phyloP scores from a whole-genome alignment of 805 yeast species.

The Schizosaccharomyces octosporus region DNA sequence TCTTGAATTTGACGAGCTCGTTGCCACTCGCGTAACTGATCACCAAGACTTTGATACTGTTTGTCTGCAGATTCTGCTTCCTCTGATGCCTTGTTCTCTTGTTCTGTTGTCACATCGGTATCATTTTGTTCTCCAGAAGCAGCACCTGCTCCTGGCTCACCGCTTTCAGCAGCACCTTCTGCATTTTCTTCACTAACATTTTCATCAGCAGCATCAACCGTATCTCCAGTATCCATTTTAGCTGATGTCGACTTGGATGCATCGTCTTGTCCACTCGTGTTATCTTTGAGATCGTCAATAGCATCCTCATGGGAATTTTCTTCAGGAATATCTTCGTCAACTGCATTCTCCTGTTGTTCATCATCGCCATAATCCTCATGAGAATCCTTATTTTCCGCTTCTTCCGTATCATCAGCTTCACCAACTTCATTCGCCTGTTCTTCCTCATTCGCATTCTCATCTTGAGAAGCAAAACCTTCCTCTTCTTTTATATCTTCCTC shows the following conservation, averaged over 20 bases:
- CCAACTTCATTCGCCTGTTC: constrained; percentile 13
- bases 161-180: constrained; percentile 1
- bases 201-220: neutral
- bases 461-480: constrained; percentile 9
- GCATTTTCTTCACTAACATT: constrained; percentile 3
- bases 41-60: neutral
- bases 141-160: neutral
- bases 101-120: neutral
- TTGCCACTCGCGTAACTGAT: neutral
- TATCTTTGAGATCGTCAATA: constrained; percentile 30
- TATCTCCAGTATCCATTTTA: neutral
- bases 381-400: constrained; percentile 12
- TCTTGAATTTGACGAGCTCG: neutral
- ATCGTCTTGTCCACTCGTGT: neutral
- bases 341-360: constrained; percentile 21
- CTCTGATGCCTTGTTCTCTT: neutral
- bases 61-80: neutral
- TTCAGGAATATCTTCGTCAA: constrained; percentile 35
- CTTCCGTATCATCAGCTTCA: constrained; percentile 14
- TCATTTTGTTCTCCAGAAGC: neutral
- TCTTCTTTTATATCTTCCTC: constrained; percentile 10
- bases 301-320: constrained; percentile 25
- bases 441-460: constrained; percentile 6
- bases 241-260: neutral
- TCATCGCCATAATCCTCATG: constrained; percentile 17